Conservation (phyloP, 2,329 filamentous ascomycete genomes). For the Penicillium sp. region DNA sequence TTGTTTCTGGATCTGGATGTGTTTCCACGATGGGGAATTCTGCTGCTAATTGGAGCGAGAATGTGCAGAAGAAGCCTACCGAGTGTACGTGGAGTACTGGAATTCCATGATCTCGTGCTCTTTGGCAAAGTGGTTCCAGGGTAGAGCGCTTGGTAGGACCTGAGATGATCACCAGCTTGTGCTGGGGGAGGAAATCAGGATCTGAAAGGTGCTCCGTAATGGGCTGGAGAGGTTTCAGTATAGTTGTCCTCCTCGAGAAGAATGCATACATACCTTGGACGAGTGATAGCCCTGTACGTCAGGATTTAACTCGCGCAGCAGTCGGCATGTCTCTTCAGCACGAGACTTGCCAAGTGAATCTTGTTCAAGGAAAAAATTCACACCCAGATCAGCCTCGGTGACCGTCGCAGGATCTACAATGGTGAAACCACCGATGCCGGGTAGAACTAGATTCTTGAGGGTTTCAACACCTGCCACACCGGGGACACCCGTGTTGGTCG, state of each 20-base stretch:
- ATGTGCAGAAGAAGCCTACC: constrained; percentile 86
- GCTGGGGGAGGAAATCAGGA: constrained; percentile 40
- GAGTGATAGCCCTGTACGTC: constrained; percentile 75
- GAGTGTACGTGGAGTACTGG: constrained; percentile 80
- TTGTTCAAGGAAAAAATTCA: constrained; percentile 95
- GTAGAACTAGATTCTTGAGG: constrained; percentile 93
- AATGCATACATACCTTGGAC: constrained; percentile 44
- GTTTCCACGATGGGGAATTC: constrained; percentile 91
- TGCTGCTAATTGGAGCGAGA: constrained; percentile 70
- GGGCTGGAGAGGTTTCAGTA: constrained; percentile 19
- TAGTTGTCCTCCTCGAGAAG: neutral
- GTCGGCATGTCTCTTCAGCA: constrained; percentile 68
- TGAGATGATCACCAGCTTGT: constrained; percentile 57
- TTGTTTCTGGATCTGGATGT: constrained; percentile 81
- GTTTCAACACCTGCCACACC: constrained; percentile 85
- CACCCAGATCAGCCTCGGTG: constrained; percentile 75
- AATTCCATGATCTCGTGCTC: constrained; percentile 54
- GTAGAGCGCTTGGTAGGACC: constrained; percentile 52
- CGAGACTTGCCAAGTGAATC: constrained; percentile 68
- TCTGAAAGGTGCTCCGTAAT: constrained; percentile 37
- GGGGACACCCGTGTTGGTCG: constrained; percentile 48
- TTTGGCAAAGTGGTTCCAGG: constrained; percentile 47
- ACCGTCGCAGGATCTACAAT: constrained; percentile 78
- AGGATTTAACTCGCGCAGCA: constrained; percentile 83
- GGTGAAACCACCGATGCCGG: constrained; percentile 84